A percentile compares a stretch with the other conserved stretches of the same genome.
phyloP scores from a whole-genome alignment of 139 green algal species.

The Axilococcus clingmanii region DNA sequence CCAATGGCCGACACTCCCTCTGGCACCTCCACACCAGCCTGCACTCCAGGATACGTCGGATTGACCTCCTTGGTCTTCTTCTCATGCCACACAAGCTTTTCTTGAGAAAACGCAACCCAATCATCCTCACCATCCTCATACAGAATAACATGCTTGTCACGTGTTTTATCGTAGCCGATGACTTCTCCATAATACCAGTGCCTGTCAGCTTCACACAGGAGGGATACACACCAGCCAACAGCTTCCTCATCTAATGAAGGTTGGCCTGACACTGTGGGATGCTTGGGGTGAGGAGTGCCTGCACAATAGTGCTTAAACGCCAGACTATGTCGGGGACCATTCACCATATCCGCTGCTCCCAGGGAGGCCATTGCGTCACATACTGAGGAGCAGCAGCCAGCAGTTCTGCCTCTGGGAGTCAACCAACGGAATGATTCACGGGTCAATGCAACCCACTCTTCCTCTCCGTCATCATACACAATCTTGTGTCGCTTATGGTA shows the following conservation, averaged over 20 bases:
- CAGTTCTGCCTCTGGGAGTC: slow-evolving; percentile 8
- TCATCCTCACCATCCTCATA: slow-evolving; percentile 64
- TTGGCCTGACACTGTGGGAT: not conserved
- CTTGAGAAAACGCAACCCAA: slow-evolving; percentile 43
- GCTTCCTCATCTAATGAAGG: slow-evolving; percentile 1
- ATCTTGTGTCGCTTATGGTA: slow-evolving; percentile 40
- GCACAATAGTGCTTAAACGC: not conserved
- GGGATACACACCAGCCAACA: slow-evolving; percentile 25
- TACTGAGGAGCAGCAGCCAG: slow-evolving; percentile 7
- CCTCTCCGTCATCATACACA: slow-evolving; percentile 51
- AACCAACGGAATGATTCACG: slow-evolving; percentile 30
- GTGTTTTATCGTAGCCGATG: slow-evolving; percentile 17
- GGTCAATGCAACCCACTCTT: slow-evolving; percentile 41
- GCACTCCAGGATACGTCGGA: not conserved
- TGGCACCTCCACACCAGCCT: not conserved
- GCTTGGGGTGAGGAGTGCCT: not conserved
- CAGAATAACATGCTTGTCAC: slow-evolving; percentile 25
- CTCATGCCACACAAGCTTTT: slow-evolving; percentile 37
- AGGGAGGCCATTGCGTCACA: slow-evolving; percentile 23
- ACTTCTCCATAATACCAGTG: slow-evolving; percentile 21
- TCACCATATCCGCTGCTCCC: slow-evolving; percentile 9
- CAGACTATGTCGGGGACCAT: not conserved
- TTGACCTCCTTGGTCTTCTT: not conserved
- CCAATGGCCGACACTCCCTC: slow-evolving; percentile 34
- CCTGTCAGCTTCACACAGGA: slow-evolving; percentile 30